phyloP scores from a whole-genome alignment of 2,329 filamentous ascomycete species.

The Xylaria polymorpha region DNA sequence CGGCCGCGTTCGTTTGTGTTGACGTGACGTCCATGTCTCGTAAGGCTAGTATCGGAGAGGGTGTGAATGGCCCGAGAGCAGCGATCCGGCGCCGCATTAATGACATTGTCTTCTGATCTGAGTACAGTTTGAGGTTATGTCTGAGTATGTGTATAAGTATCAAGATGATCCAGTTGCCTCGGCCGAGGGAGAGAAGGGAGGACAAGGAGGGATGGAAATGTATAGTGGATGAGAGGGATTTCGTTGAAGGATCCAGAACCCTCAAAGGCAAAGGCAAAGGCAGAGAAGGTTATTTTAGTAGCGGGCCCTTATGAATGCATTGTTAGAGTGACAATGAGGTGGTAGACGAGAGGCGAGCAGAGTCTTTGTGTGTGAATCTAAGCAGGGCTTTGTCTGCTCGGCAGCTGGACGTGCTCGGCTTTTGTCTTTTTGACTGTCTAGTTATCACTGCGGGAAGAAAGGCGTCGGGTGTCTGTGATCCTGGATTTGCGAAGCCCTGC shows the following conservation, averaged over 20 bases:
- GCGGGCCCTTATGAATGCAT: slow-evolving; percentile 46
- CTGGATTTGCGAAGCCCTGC: slow-evolving; percentile 4
- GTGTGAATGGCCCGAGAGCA: slow-evolving; percentile 45
- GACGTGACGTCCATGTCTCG: slow-evolving; percentile 42
- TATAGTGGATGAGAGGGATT: slow-evolving; percentile 42
- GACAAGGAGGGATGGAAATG: slow-evolving; percentile 41
- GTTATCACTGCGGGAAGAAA: slow-evolving; percentile 11
- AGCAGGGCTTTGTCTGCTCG: slow-evolving; percentile 27
- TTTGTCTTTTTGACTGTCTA: slow-evolving; percentile 27
- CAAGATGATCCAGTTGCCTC: slow-evolving; percentile 32
- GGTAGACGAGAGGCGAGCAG: slow-evolving; percentile 3
- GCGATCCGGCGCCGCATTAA: slow-evolving; percentile 51
- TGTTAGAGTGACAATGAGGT: slow-evolving; percentile 44
- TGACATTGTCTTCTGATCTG: slow-evolving; percentile 44
- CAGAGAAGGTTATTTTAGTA: slow-evolving; percentile 42
- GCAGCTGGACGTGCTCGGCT: slow-evolving; percentile 10
- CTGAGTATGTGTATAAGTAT: slow-evolving; percentile 24
- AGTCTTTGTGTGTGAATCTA: slow-evolving; percentile 41
- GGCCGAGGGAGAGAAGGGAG: slow-evolving; percentile 30
- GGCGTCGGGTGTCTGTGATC: neutral
- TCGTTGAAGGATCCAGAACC: slow-evolving; percentile 39
- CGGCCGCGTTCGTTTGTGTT: slow-evolving; percentile 31
- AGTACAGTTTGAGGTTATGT: slow-evolving; percentile 29
- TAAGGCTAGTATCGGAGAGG: slow-evolving; percentile 46
- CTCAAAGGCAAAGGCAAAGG: slow-evolving; percentile 42